Evolutionary conservation across 148 eudicot genomes (phyloP), one percentile per base, ranked within the genome.

Genomic region (Rhododendron vialii): DNA sequence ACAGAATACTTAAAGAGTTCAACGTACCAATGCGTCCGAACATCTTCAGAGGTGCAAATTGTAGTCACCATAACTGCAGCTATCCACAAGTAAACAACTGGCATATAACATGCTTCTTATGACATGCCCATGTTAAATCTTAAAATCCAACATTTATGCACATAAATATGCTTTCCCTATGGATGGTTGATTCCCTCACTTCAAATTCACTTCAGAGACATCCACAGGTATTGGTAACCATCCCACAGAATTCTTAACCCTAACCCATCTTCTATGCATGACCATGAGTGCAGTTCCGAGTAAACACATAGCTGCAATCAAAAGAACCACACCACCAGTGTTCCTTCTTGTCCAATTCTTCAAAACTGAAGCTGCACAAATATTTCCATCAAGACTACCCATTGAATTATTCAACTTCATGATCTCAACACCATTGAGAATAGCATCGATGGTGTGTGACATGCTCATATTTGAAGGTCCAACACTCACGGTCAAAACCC

Each of bases 391-490:
- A 55, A 96, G 87, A 81, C 99, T 95, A 67, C 93, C 87, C 92
- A 93, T 85, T 36, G 95, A 86, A 81, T 95, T 95, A 88, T 91
- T 93, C 89, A 95, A 41, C 85, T 92, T 94, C 84, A 94, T 88
- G 80, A 96, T 90, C 90, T 96, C 98, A 61, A 96, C 82, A 59
- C 98, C 99, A 87, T 96, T 96, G 71, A 96, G 79, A 47, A 96
- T 91, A 18, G 94, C 98, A 89, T 94, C 93, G 81, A 92, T 85
- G 30, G 92, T 92, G 59, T 85, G 88, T 4, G 89, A 73, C 53
- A 85, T 50, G 87, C 96, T 95, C 90, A 33, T 65, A 75, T 89
- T 94, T 0, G 98, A 95, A 79, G 96, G 94, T 30, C 96, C 98
- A 24, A 96, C 89, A 76, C 88, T 89, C 30, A 94, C 89, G 4